Evolutionary conservation across 352 stramenopile species (phyloP), one percentile per base, ranked within the genome.

Genomic region (Phytopythium vexans): DNA sequence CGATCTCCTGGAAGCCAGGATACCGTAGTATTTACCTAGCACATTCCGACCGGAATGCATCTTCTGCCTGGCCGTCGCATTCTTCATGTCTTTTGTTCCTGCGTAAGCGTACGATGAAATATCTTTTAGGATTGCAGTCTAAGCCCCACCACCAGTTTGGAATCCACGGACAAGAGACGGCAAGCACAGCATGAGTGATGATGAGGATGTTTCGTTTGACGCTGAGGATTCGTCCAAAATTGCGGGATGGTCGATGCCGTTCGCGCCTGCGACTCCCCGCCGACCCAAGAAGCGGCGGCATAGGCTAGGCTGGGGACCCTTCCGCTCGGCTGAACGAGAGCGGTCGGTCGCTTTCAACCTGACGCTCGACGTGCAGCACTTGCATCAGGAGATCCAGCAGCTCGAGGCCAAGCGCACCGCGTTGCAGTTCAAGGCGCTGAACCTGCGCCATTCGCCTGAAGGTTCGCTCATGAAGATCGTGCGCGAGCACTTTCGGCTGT

Each of bases 281-380:
- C 38, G 40, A 9, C 41, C 14, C 16, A 61, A 61, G 33, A 54
- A 53, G 45, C 37, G 49, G 38, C 38, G 39, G n/a, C 16, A 45
- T 14, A n/a, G 44, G 15, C 33, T 40, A 8, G 68, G 57, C 10
- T 70, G 63, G 67, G 67, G 59, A 0, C 56, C 54, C 3, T 76
- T 60, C 63, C 59, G 56, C 12, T 71, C 60, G 14, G 61, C 73
- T 14, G 14, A 61, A n/a, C 57, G 54, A 14, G 68, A 77, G 39
- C 64, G 64, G 16, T 64, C 64, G 3, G 52, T 64, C 8, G 56
- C 57, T 32, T 75, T 72, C 43, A 75, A 75, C 47, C 50, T 74
- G 27, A 71, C 64, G 39, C 64, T 77, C 15, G 68, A 77, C 52
- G 58, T 73, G 48, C 58, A 74, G 60, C 51, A 50, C 10, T 45